Percentiles rank a stretch among this genome's conserved stretches.
phyloP scores from a whole-genome alignment of 2,329 filamentous ascomycete species.

The Aspergillus terreus region DNA sequence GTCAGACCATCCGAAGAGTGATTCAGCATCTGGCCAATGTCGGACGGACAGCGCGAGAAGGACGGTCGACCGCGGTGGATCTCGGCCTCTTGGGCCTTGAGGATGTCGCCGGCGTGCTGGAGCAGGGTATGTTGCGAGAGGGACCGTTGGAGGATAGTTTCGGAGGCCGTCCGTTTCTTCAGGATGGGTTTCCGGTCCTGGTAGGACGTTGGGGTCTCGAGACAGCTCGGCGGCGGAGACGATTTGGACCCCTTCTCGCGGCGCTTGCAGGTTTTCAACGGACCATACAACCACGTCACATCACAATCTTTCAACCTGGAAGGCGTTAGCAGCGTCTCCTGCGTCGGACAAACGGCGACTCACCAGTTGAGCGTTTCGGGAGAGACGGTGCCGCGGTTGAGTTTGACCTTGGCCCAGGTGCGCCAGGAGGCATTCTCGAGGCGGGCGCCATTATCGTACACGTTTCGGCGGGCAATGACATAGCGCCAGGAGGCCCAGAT shows the following conservation, averaged over 20 bases:
- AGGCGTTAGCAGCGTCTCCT: background rate
- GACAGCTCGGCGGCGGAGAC: conserved; percentile 50
- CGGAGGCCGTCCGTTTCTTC: conserved; percentile 95
- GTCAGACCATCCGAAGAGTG: conserved; percentile 5
- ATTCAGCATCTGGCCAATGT: conserved; percentile 62
- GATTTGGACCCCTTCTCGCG: conserved; percentile 48
- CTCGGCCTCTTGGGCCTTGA: conserved; percentile 73
- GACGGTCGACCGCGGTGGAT: conserved; percentile 50
- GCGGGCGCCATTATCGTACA: conserved; percentile 76
- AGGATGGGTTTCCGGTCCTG: conserved; percentile 82
- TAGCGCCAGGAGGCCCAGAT: conserved; percentile 98
- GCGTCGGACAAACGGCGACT: conserved; percentile 27
- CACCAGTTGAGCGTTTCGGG: conserved; percentile 94
- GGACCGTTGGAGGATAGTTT: conserved; percentile 87
- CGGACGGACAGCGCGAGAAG: conserved; percentile 53
- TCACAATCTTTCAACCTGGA: conserved; percentile 91
- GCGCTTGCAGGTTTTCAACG: conserved; percentile 69
- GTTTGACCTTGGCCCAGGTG: conserved; percentile 91
- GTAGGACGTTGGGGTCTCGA: conserved; percentile 65
- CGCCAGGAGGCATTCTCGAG: conserved; percentile 97
- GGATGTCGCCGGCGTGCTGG: conserved; percentile 81
- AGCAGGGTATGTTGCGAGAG: conserved; percentile 83
- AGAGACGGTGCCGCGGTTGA: conserved; percentile 79
- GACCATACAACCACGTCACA: conserved; percentile 96
- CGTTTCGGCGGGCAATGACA: conserved; percentile 72